Percentiles rank a stretch among this genome's conserved stretches.
These are phyloP conservation scores for Lophiotrema nucula DNA, from an alignment of 495 filamentous ascomycete genomes.

Conservation along the genomic window DNA sequence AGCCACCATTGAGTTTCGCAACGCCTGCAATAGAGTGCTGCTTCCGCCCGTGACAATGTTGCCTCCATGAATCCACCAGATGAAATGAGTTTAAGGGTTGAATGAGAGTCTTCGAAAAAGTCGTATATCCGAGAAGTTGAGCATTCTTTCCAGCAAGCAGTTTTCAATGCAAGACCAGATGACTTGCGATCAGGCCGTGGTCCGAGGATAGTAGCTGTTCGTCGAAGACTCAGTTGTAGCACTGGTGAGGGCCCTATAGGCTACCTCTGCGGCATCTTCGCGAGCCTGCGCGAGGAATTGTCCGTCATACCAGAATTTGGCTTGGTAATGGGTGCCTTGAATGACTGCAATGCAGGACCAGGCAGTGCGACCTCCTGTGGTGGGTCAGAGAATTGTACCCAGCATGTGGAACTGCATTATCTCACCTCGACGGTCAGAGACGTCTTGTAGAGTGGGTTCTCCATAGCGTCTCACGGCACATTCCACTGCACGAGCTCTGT, in stretches of 20 bases:
- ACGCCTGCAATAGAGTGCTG: too few relatives aligned
- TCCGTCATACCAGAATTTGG: constrained; percentile 33
- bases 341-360: constrained; percentile 29
- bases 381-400: not conserved
- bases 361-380: constrained; percentile 34
- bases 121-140: too few relatives aligned
- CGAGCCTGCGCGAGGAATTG: constrained; percentile 18
- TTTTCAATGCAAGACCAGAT: too few relatives aligned
- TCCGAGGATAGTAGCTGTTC: too few relatives aligned
- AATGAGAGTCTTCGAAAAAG: too few relatives aligned
- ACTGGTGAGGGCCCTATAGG: constrained; percentile 12
- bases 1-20: too few relatives aligned
- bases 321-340: constrained; percentile 12
- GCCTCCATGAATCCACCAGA: too few relatives aligned
- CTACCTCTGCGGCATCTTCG: constrained; percentile 32
- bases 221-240: too few relatives aligned
- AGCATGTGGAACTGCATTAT: not conserved
- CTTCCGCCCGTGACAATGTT: too few relatives aligned
- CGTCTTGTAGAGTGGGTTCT: constrained; percentile 25
- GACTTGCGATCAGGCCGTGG: too few relatives aligned
- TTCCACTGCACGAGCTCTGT: constrained; percentile 13
- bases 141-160: too few relatives aligned
- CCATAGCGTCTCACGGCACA: constrained; percentile 1
- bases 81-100: too few relatives aligned
- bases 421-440: constrained; percentile 35